Evolutionary conservation across 1,139 yeast genomes (phyloP).

Genomic region (Kodamaea arcana): DNA sequence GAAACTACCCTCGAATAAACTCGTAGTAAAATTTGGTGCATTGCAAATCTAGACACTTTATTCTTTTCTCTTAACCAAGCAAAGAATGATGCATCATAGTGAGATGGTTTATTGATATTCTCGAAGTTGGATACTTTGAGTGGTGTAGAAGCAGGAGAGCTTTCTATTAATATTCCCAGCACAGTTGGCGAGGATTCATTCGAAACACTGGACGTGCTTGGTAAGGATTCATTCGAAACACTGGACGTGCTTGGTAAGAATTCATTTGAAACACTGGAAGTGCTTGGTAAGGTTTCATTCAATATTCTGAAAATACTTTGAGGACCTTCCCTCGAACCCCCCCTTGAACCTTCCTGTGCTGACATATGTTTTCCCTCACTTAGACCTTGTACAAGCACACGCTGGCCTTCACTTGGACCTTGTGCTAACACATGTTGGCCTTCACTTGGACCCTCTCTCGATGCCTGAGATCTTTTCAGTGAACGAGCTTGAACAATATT

Average conservation of each 20-base stretch:
- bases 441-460: neutral
- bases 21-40: conserved; percentile 68
- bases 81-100: conserved; percentile 28
- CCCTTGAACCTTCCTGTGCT: neutral
- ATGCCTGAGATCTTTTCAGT: neutral
- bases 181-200: neutral
- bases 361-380: neutral
- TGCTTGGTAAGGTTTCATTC: neutral
- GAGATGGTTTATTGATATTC: conserved; percentile 15
- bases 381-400: too few species aligned
- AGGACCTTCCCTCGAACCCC: neutral
- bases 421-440: too few species aligned
- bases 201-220: neutral
- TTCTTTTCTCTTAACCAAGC: conserved; percentile 26
- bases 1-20: conserved; percentile 77
- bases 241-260: neutral
- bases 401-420: too few species aligned
- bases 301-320: neutral
- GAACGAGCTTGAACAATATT: conserved; percentile 1
- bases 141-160: neutral
- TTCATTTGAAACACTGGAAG: neutral
- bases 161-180: neutral
- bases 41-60: conserved; percentile 50
- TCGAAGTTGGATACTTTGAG: neutral
- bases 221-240: neutral